A percentile compares a stretch with the other conserved stretches of the same genome.
Evolutionary conservation across 495 filamentous ascomycete species (phyloP).

Genomic region (Xylaria bambusicola): DNA sequence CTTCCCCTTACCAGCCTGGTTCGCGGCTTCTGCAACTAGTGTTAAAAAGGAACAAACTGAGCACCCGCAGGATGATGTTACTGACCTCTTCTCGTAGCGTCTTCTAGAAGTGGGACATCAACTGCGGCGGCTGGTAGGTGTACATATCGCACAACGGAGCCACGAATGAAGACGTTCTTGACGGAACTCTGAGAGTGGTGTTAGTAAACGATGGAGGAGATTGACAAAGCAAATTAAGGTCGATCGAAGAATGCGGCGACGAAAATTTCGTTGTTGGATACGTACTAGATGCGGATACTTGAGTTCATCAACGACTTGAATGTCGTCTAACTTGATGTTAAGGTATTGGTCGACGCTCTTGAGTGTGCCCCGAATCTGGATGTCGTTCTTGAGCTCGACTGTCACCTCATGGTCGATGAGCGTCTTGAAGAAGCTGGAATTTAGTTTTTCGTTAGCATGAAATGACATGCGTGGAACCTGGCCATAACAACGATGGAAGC

Average conservation of each 20-base stretch:
- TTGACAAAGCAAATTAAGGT: no score
- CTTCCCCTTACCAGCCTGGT: conserved; percentile 46
- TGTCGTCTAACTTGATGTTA: conserved; percentile 98
- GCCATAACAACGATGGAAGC: no score
- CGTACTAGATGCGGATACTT: conserved; percentile 89
- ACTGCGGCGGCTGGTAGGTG: conserved; percentile 86
- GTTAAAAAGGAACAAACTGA: not conserved
- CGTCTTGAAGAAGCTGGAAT: conserved; percentile 93
- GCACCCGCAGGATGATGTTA: conserved; percentile 8
- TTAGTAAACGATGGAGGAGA: not conserved
- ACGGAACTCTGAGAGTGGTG: conserved; percentile 62
- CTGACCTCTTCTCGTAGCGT: conserved; percentile 91
- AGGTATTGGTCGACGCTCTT: conserved; percentile 98
- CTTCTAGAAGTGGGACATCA: conserved; percentile 88
- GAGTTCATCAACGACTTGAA: conserved; percentile 83
- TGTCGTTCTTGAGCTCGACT: conserved; percentile 99
- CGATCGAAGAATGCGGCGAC: not conserved
- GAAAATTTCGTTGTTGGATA: conserved; percentile 8
- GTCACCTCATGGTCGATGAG: conserved; percentile 94
- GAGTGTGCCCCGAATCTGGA: conserved; percentile 88
- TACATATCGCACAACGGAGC: conserved; percentile 94
- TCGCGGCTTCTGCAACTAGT: conserved; percentile 40
- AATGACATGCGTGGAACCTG: no score
- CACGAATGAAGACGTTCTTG: conserved; percentile 97
- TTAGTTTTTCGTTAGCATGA: conserved; percentile 10